Evolutionary conservation across 306 rosid genomes (phyloP), one percentile per base, ranked within the genome.

Genomic region (Senna siamea): DNA sequence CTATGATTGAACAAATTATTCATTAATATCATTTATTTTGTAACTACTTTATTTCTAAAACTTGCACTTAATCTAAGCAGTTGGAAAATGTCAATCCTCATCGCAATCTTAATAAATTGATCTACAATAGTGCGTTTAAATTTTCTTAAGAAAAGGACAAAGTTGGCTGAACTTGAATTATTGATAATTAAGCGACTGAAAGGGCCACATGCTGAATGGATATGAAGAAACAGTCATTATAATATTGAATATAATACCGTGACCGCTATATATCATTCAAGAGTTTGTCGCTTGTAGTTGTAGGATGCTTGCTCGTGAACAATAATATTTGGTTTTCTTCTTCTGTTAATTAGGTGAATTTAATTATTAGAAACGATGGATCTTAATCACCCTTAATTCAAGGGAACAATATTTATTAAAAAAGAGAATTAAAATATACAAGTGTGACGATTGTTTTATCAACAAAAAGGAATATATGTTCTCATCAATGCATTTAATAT

Each of bases 111-210:
- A 26, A 44, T 28, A 58, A 23, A 72, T 44, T 18, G 15, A 37
- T 18, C 18, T 32, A 19, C 23, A 54, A 43, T 15, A 23, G 30
- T 38, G 5, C 17, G 57, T 32, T 46, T 20, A 47, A 18, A 7
- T 17, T 51, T 17, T 51, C 26, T 52, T 40, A 65, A 44, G 40
- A 61, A 34, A 47, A 64, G 63, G 65, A 48, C 74, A 76, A 11
- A 41, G 23, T 61, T 15, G 74, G 54, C 67, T 59, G 52, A 78
- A 47, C 3, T 51, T 76, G 76, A 46, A 80, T 58, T 69, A 66
- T 58, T 59, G 53, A 77, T 71, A 46, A 43, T 77, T 67, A 44
- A 74, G 34, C 13, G 44, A 30, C 59, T 75, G 78, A 57, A 63
- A 52, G 69, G 72, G 71, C 65, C 81, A 53, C 26, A 32, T 22